Conservation (phyloP, 352 stramenopile species). For the Phytophthora foliorum region DNA sequence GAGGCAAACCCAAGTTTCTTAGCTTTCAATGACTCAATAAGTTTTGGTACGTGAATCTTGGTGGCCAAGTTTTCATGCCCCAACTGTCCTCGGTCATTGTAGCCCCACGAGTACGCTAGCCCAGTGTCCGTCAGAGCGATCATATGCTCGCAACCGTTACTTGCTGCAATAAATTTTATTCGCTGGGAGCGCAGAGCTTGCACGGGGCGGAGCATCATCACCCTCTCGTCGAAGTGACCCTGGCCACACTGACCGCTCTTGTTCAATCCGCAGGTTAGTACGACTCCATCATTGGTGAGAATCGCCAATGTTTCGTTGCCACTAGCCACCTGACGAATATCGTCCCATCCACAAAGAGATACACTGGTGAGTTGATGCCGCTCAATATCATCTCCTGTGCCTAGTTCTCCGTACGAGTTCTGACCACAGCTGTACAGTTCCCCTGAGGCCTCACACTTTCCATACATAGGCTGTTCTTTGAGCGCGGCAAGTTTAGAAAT, state of each 20-base stretch:
- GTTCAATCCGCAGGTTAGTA: constrained; percentile 88
- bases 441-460: constrained; percentile 84
- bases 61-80: constrained; percentile 87
- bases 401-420: constrained; percentile 91
- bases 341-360: constrained; percentile 81
- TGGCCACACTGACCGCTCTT: constrained; percentile 91
- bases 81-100: constrained; percentile 89
- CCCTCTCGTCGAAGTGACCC: constrained; percentile 87
- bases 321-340: constrained; percentile 86
- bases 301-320: constrained; percentile 87
- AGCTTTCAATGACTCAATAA: constrained; percentile 87
- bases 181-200: constrained; percentile 80
- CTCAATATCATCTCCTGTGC: constrained; percentile 87
- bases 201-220: constrained; percentile 86
- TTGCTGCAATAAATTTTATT: constrained; percentile 86
- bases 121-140: constrained; percentile 86
- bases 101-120: constrained; percentile 88
- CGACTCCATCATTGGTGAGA: constrained; percentile 83
- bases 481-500: constrained; percentile 77
- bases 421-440: constrained; percentile 91
- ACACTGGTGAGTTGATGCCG: constrained; percentile 83
- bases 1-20: constrained; percentile 85
- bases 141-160: constrained; percentile 91
- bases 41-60: constrained; percentile 87
- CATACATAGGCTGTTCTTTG: constrained; percentile 90